Conservation (phyloP, 2,329 filamentous ascomycete species). For the Ampelomyces quisqualis region DNA sequence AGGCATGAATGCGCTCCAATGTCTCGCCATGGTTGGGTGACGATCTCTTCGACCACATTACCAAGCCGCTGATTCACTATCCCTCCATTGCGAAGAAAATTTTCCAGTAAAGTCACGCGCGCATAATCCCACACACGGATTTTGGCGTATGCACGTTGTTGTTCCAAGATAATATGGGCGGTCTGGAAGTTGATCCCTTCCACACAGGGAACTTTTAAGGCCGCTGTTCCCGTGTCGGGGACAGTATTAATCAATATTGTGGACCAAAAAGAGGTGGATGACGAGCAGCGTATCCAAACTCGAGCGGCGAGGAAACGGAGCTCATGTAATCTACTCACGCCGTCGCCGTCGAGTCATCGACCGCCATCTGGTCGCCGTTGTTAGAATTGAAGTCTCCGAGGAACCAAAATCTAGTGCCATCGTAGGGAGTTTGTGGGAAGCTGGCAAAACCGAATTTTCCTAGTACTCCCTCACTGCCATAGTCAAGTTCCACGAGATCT, state of each 20-base stretch:
- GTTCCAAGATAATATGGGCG: constrained; percentile 42
- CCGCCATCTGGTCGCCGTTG: too few relatives aligned
- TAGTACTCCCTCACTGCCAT: constrained; percentile 58
- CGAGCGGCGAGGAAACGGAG: too few relatives aligned
- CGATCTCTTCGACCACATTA: constrained; percentile 27
- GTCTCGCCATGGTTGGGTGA: constrained; percentile 32
- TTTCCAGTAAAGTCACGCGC: constrained; percentile 23
- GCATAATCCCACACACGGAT: constrained; percentile 36
- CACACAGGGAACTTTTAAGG: constrained; percentile 28
- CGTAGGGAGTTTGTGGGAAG: constrained; percentile 52
- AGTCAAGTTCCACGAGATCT: neutral
- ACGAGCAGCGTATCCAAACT: too few relatives aligned
- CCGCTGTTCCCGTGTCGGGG: constrained; percentile 24
- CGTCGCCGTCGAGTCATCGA: too few relatives aligned
- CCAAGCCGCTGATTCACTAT: constrained; percentile 30
- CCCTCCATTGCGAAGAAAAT: constrained; percentile 26
- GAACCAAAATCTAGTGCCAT: neutral
- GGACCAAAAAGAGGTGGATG: constrained; percentile 25
- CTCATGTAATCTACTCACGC: too few relatives aligned
- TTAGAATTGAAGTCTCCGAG: neutral
- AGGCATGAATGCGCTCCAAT: constrained; percentile 24
- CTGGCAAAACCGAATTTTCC: constrained; percentile 64
- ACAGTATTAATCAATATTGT: constrained; percentile 32
- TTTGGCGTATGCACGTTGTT: constrained; percentile 42
- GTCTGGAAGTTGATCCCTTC: constrained; percentile 41